Percentiles rank a stretch among this genome's conserved stretches.
phyloP scores from a whole-genome alignment of 306 rosid genomes.

The Vigna radiata region DNA sequence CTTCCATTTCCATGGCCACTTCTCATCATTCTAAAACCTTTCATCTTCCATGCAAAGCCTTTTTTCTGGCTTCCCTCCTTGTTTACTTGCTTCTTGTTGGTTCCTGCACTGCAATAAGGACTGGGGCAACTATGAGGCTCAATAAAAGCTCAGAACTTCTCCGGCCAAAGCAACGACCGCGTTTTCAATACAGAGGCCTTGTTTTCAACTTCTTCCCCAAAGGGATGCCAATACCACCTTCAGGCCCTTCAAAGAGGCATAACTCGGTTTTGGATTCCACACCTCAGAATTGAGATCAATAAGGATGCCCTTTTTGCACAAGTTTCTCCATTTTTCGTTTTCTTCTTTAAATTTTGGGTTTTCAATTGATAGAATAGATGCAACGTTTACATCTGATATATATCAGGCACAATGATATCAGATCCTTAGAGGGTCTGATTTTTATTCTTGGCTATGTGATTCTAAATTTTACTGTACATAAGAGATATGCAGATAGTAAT shows the following conservation, averaged over 20 bases:
- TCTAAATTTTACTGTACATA: slow-evolving; percentile 46
- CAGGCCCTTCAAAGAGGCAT: slow-evolving; percentile 92
- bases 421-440: slow-evolving; percentile 41
- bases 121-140: slow-evolving; percentile 49
- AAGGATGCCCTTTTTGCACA: not conserved
- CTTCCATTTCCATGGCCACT: slow-evolving; percentile 54
- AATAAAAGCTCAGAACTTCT: slow-evolving; percentile 39
- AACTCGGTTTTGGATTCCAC: slow-evolving; percentile 64
- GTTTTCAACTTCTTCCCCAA: slow-evolving; percentile 80
- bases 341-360: slow-evolving; percentile 26
- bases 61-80: slow-evolving; percentile 40
- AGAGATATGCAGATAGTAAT: slow-evolving; percentile 36
- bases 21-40: slow-evolving; percentile 46
- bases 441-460: slow-evolving; percentile 24
- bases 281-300: slow-evolving; percentile 58
- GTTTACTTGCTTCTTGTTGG: slow-evolving; percentile 56
- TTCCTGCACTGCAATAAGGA: slow-evolving; percentile 66
- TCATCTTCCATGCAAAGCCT: slow-evolving; percentile 42
- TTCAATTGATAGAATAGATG: slow-evolving; percentile 38
- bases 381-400: slow-evolving; percentile 47
- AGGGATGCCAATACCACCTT: slow-evolving; percentile 74
- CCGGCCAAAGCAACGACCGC: slow-evolving; percentile 23
- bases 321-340: slow-evolving; percentile 5
- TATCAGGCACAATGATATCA: slow-evolving; percentile 41
- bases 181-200: slow-evolving; percentile 47